Conservation (phyloP, 352 stramenopile genomes). For the Globisporangium nunn region DNA sequence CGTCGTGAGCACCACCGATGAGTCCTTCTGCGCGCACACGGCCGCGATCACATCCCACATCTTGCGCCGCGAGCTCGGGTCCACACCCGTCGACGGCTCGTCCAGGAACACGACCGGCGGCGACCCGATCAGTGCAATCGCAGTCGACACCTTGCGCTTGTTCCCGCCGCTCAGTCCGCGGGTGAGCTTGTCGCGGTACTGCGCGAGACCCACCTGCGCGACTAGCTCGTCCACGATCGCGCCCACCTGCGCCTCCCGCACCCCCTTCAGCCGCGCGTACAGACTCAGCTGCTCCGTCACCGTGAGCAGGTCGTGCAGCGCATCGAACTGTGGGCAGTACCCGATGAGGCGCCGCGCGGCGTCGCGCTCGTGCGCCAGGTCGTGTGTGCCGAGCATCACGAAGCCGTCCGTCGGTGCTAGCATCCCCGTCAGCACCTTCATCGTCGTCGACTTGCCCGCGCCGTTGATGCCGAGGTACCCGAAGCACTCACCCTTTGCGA, state of each 20-base stretch:
- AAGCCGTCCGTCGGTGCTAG: slow-evolving; percentile 24
- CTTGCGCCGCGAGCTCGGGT: slow-evolving; percentile 86
- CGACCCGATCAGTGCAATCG: slow-evolving; percentile 90
- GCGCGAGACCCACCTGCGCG: slow-evolving; percentile 35
- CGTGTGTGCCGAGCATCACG: slow-evolving; percentile 39
- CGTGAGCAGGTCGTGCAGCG: slow-evolving; percentile 90
- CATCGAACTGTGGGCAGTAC: slow-evolving; percentile 93
- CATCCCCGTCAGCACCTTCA: slow-evolving; percentile 64
- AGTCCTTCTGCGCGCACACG: slow-evolving; percentile 40
- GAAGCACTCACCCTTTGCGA: slow-evolving; percentile 51
- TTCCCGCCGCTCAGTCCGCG: slow-evolving; percentile 73
- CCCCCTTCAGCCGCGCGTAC: slow-evolving; percentile 86
- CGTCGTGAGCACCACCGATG: slow-evolving; percentile 56
- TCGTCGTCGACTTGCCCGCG: slow-evolving; percentile 80
- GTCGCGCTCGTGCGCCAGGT: slow-evolving; percentile 29
- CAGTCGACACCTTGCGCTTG: slow-evolving; percentile 95
- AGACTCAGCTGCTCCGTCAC: slow-evolving; percentile 89
- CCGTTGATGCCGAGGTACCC: slow-evolving; percentile 88
- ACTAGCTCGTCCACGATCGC: slow-evolving; percentile 51
- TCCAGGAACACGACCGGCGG: slow-evolving; percentile 94
- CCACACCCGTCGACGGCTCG: slow-evolving; percentile 93
- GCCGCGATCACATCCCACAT: slow-evolving; percentile 92
- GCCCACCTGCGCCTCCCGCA: slow-evolving; percentile 25
- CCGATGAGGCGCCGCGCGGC: slow-evolving; percentile 52
- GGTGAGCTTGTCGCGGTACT: slow-evolving; percentile 44